Evolutionary conservation across 2,329 filamentous ascomycete genomes (phyloP), one percentile per base, ranked within the genome.

Genomic region (Clonostachys rosea): DNA sequence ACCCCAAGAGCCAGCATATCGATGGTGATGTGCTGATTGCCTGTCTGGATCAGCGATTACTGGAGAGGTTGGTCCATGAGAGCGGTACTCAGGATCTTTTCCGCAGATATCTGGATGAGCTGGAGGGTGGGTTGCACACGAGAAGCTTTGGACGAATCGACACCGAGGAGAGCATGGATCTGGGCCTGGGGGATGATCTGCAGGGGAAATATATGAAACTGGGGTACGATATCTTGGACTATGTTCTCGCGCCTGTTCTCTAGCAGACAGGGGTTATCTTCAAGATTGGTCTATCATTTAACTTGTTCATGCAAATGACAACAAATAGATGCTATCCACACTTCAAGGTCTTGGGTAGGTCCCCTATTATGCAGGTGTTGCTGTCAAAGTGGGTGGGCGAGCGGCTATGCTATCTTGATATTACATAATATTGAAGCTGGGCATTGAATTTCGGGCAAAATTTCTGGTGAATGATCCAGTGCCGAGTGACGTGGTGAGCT

Each of bases 11-110:
- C 49, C 81, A 81, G 75, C 84, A 89, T 47, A 70, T 90, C 4
- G 74, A 89, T 51, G 86, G 86, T 0, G 83, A 89, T 54, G 67
- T 88, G 35, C 62, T 90, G 40, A 67, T 70, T 49, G 71, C 75
- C 7, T 78, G 83, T 49, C 53, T 83, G 11, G 66, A 76, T 16
- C 66, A 60, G 16, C 67, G 69, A 34, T 63, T 62, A 1, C 55
- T 84, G 17, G 72, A 78, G 54, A 54, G 56, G 33, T 54, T 80
- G 13, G 62, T 62, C 16, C 52, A 66, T 5, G 59, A 63, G 14
- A n/a, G 12, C 20, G n/a, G 33, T 7, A 44, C 39, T 20, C n/a
- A 18, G 14, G 16, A n/a, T 2, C 20, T 40, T 4, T 49, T 45
- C 53, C 61, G 61, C 37, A 65, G 74, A 50, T 68, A 80, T 41